A percentile compares a stretch with the other conserved stretches of the same genome.
phyloP scores from a whole-genome alignment of 345 rosid genomes.

The Eucalyptus globulus region DNA sequence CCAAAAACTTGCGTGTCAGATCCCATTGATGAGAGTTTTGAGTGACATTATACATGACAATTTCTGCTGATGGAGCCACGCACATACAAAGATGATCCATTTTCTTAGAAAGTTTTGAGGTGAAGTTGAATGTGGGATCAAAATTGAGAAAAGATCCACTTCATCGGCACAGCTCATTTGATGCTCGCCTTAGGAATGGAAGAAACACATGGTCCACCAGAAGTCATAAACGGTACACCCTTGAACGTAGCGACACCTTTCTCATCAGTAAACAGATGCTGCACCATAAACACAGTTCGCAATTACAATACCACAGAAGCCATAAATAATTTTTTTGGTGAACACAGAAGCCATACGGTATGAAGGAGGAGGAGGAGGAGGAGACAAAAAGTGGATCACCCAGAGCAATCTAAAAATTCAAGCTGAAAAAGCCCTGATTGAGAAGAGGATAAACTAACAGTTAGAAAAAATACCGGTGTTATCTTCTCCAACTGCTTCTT shows the following conservation, averaged over 20 bases:
- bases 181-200: conserved; percentile 66
- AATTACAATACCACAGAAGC: background rate
- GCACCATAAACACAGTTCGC: conserved; percentile 12
- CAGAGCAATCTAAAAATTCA: background rate
- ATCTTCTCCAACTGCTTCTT: conserved; percentile 95
- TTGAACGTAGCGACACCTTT: conserved; percentile 88
- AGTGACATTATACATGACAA: background rate
- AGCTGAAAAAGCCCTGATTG: background rate
- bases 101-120: background rate
- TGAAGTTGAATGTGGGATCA: background rate
- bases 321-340: background rate
- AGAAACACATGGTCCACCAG: conserved; percentile 77
- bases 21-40: background rate
- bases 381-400: background rate
- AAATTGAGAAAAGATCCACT: background rate
- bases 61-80: background rate
- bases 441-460: background rate
- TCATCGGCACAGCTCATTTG: conserved; percentile 23
- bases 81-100: background rate
- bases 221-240: conserved; percentile 90
- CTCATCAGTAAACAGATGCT: conserved; percentile 83
- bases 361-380: background rate
- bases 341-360: background rate
- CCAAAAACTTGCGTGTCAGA: background rate
- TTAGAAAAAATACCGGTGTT: conserved; percentile 46